phyloP scores from a whole-genome alignment of 208 protist species.

The Crithidia brevicula region DNA sequence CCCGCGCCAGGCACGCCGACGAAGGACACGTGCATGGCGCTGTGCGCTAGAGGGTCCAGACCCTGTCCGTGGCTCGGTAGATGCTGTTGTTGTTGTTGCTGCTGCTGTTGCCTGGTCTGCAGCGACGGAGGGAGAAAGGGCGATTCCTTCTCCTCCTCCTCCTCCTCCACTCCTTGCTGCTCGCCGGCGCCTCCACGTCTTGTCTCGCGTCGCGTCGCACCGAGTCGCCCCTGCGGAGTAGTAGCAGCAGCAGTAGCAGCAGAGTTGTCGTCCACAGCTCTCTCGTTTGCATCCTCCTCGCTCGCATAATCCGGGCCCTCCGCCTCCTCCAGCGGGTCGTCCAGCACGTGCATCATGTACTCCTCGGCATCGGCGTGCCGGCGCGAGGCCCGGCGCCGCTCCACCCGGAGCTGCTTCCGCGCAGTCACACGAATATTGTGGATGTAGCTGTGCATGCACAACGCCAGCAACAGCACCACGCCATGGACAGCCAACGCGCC shows the following conservation, averaged over 20 bases:
- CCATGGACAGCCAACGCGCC: constrained; percentile 51
- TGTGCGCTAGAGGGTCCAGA: not conserved
- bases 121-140: not conserved
- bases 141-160: not conserved
- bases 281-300: not conserved
- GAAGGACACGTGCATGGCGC: constrained; percentile 23
- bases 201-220: not conserved
- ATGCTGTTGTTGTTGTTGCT: no score
- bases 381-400: constrained; percentile 17
- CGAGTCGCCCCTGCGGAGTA: not conserved
- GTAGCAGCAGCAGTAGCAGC: not conserved
- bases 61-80: no score
- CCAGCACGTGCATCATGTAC: constrained; percentile 22
- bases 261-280: not conserved
- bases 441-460: constrained; percentile 67
- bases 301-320: not conserved
- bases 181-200: not conserved
- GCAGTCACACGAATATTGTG: constrained; percentile 40
- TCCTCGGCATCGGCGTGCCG: constrained; percentile 16
- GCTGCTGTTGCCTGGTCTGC: not conserved
- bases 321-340: constrained; percentile 14
- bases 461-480: constrained; percentile 38
- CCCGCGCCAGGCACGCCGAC: not conserved
- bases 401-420: constrained; percentile 30
- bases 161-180: not conserved